These are phyloP conservation scores for Waltiozyma sp. DNA, from an alignment of 1,139 yeast genomes.

Conservation along the genomic window DNA sequence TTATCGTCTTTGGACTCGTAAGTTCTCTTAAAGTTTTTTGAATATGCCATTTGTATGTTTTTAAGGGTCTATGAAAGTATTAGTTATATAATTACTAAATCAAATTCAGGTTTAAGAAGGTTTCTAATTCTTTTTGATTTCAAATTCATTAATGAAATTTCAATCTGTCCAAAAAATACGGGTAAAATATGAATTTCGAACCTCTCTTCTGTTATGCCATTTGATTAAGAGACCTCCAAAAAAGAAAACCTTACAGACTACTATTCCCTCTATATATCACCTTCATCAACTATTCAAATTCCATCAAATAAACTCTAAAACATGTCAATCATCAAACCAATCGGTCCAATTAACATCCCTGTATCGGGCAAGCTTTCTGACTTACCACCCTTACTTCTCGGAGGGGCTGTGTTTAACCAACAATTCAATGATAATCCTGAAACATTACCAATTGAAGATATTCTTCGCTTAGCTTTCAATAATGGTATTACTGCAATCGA, in stretches of 20 bases:
- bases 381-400: slow-evolving; percentile 54
- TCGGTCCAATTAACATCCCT: slow-evolving; percentile 8
- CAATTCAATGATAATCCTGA: slow-evolving; percentile 66
- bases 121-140: too few species aligned
- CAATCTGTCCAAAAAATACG: not conserved
- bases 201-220: too few species aligned
- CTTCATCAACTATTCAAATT: too few species aligned
- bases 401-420: slow-evolving; percentile 79
- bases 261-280: too few species aligned
- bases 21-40: not conserved
- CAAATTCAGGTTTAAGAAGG: too few species aligned
- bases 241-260: too few species aligned
- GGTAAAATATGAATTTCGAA: too few species aligned
- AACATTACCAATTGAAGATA: slow-evolving; percentile 41
- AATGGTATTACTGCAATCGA: slow-evolving; percentile 72
- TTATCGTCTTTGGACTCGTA: not conserved
- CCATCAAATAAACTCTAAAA: too few species aligned
- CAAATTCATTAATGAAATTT: too few species aligned
- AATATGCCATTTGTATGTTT: not conserved
- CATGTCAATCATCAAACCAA: too few species aligned
- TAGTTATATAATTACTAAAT: too few species aligned
- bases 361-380: slow-evolving; percentile 9
- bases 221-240: too few species aligned
- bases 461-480: slow-evolving; percentile 49
- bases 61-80: not conserved